phyloP scores from a whole-genome alignment of 805 yeast species.

The Cephaloascus albidus region DNA sequence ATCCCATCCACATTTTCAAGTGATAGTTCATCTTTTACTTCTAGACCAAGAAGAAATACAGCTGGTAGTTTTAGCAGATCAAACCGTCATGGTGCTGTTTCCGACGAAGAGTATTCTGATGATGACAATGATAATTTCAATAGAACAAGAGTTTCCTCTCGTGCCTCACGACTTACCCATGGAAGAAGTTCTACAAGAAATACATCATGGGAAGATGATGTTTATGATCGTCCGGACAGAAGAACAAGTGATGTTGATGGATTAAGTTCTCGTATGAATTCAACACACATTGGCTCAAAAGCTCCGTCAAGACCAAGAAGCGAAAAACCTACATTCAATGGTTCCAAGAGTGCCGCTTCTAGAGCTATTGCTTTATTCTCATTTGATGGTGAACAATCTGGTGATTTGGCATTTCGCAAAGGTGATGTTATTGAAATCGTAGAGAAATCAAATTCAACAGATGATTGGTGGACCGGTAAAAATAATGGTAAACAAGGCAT shows the following conservation, averaged over 20 bases:
- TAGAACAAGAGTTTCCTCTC: slow-evolving; percentile 5
- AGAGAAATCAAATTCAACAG: slow-evolving; percentile 78
- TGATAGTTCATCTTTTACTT: slow-evolving; percentile 33
- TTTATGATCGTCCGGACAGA: slow-evolving; percentile 47
- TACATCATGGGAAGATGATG: slow-evolving; percentile 82
- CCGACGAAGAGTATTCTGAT: slow-evolving; percentile 28
- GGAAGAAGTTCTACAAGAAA: slow-evolving; percentile 11
- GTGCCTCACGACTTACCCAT: slow-evolving; percentile 7
- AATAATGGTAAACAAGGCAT: slow-evolving; percentile 79
- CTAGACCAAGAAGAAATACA: slow-evolving; percentile 14
- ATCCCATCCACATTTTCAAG: slow-evolving; percentile 62
- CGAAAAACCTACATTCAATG: slow-evolving; percentile 29
- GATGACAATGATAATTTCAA: slow-evolving; percentile 12
- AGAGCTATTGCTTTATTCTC: slow-evolving; percentile 80
- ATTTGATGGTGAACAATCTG: slow-evolving; percentile 88
- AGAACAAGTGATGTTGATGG: slow-evolving; percentile 21
- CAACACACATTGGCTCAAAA: slow-evolving; percentile 12
- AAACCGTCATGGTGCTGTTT: slow-evolving; percentile 13
- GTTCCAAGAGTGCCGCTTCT: slow-evolving; percentile 19
- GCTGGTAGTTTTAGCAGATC: slow-evolving; percentile 5
- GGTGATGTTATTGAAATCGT: slow-evolving; percentile 88
- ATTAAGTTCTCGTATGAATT: slow-evolving; percentile 23
- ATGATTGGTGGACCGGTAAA: slow-evolving; percentile 99
- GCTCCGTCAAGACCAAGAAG: slow-evolving; percentile 29
- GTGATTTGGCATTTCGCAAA: slow-evolving; percentile 86